Conservation (phyloP, 1,284 basidiomycete genomes). For the Ceratobasidium theobromae region DNA sequence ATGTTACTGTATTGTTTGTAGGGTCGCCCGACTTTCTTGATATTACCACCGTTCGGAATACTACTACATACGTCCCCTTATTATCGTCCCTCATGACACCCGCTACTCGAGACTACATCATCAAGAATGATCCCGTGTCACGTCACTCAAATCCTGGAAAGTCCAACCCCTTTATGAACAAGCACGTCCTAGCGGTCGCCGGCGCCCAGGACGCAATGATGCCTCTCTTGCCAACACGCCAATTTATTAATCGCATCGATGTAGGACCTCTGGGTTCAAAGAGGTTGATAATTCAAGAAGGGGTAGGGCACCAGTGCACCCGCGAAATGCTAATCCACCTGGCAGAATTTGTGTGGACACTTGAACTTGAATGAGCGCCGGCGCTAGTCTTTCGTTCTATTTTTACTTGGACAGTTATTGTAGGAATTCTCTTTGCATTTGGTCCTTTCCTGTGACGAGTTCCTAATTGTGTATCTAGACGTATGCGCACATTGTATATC, state of each 20-base stretch:
- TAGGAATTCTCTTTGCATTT: too few species aligned
- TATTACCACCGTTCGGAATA: neutral
- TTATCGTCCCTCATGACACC: constrained; percentile 6
- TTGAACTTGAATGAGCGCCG: neutral
- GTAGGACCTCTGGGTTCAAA: constrained; percentile 17
- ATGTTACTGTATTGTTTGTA: too few species aligned
- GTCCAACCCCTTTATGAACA: neutral
- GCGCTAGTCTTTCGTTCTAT: too few species aligned
- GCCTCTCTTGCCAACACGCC: constrained; percentile 2
- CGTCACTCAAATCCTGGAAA: neutral
- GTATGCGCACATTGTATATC: too few species aligned
- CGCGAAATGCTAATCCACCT: constrained; percentile 13
- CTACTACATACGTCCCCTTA: neutral
- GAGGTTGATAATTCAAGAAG: constrained; percentile 11
- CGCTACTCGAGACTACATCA: neutral
- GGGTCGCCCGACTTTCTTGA: constrained; percentile 29
- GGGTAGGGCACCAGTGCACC: constrained; percentile 24
- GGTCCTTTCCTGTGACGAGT: too few species aligned
- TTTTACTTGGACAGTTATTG: too few species aligned
- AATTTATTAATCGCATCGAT: constrained; percentile 12
- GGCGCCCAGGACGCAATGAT: constrained; percentile 17
- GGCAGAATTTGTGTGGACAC: constrained; percentile 10
- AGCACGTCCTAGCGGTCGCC: constrained; percentile 7
- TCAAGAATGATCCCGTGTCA: constrained; percentile 16
- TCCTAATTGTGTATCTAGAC: too few species aligned